phyloP scores from a whole-genome alignment of 1,284 basidiomycete genomes.

The Mycena citricolor region DNA sequence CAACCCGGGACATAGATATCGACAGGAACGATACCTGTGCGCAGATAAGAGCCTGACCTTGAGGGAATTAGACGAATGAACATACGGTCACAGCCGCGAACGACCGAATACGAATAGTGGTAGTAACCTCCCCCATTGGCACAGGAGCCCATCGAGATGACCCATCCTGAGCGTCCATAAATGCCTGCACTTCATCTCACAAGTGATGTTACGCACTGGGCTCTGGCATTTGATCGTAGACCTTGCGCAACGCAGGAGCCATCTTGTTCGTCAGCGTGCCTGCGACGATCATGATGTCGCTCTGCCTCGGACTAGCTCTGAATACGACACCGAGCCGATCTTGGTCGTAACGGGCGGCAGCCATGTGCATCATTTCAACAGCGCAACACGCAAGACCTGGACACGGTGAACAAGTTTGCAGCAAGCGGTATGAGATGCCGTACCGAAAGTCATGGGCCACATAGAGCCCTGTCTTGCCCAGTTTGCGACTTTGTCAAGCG shows the following conservation, averaged over 20 bases:
- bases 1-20: constrained; percentile 98
- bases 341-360: constrained; percentile 98
- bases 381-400: constrained; percentile 96
- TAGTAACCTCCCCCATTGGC: constrained; percentile 99
- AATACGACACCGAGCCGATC: constrained; percentile 98
- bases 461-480: constrained; percentile 98
- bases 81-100: constrained; percentile 96
- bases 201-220: constrained; percentile 55
- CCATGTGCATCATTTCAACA: constrained; percentile 99
- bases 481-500: constrained; percentile 95
- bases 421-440: no score
- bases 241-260: constrained; percentile 94
- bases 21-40: constrained; percentile 90
- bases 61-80: no score
- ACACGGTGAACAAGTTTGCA: no score
- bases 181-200: constrained; percentile 19
- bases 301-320: constrained; percentile 96
- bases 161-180: constrained; percentile 69
- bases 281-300: constrained; percentile 99
- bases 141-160: constrained; percentile 99
- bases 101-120: constrained; percentile 98
- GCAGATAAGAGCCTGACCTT: no score
- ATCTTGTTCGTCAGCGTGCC: constrained; percentile 99
- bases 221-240: constrained; percentile 97
- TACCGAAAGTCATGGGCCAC: constrained; percentile 99